These are phyloP conservation scores for Martiniozyma abietophila DNA, from an alignment of 805 yeast genomes.

Conservation along the genomic window DNA sequence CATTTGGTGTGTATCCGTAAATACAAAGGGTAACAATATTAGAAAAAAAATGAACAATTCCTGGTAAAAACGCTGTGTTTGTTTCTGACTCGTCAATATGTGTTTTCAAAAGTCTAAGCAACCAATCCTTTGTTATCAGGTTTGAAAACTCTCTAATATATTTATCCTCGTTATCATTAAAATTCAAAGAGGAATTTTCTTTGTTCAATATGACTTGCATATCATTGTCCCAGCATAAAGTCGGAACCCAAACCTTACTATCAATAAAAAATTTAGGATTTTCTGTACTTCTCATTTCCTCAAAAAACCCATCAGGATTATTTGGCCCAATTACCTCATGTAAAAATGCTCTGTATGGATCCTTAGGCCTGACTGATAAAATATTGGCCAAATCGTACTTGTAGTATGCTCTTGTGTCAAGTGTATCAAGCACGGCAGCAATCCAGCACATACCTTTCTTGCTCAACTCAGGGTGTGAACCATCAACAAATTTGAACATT, in stretches of 20 bases:
- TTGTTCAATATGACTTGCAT: conserved; percentile 36
- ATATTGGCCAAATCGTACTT: conserved; percentile 35
- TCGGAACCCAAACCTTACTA: conserved; percentile 48
- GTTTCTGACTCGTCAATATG: conserved; percentile 63
- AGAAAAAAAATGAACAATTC: conserved; percentile 50
- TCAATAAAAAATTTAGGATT: conserved; percentile 50
- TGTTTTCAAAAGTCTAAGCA: conserved; percentile 38
- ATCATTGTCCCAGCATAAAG: conserved; percentile 65
- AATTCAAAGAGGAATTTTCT: conserved; percentile 20
- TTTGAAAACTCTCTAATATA: conserved; percentile 36
- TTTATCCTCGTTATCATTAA: conserved; percentile 34
- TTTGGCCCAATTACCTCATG: conserved; percentile 13
- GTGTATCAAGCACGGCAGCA: conserved; percentile 34
- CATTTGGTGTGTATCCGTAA: conserved; percentile 31
- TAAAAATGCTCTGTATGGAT: conserved; percentile 17
- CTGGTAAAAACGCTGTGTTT: conserved; percentile 55
- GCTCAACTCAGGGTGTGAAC: conserved; percentile 63
- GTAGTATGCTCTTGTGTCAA: conserved; percentile 18
- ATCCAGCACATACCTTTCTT: conserved; percentile 53
- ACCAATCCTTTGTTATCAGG: conserved; percentile 47
- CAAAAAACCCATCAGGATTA: conserved; percentile 30
- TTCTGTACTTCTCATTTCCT: conserved; percentile 41
- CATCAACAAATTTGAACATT: conserved; percentile 38
- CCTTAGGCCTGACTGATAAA: conserved; percentile 22
- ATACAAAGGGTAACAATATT: conserved; percentile 41